Conservation (phyloP, 73 alveolate genomes). For the Breviolum minutum region DNA sequence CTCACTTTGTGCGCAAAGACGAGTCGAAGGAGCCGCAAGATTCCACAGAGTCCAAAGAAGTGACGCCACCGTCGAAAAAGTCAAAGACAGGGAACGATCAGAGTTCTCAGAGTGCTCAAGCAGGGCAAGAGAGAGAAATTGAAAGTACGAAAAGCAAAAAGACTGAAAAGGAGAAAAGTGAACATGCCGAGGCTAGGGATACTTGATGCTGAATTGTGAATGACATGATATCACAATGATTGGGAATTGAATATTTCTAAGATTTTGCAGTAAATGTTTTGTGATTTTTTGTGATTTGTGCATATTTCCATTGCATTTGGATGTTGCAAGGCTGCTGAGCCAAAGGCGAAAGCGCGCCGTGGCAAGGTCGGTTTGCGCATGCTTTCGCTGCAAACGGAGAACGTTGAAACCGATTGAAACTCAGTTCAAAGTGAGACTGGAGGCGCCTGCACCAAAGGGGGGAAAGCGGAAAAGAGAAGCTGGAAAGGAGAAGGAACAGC, state of each 20-base stretch:
- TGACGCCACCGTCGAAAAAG: not conserved
- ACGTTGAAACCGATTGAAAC: no score
- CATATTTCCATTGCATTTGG: no score
- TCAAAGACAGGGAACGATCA: not conserved
- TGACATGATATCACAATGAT: not conserved
- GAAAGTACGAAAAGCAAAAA: no score
- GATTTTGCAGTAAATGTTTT: no score
- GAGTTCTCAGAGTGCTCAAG: not conserved
- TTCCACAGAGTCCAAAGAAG: not conserved
- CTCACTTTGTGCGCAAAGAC: constrained; percentile 21
- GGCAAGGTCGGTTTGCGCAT: not conserved
- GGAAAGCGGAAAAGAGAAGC: constrained; percentile 41
- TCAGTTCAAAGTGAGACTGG: no score
- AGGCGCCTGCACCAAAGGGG: constrained; percentile 11
- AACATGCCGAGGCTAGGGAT: not conserved
- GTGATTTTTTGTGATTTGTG: not conserved
- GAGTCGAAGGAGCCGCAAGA: not conserved
- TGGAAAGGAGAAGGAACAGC: not conserved
- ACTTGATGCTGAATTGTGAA: not conserved
- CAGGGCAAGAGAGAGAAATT: not conserved
- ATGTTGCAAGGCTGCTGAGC: constrained; percentile 3
- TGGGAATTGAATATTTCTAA: not conserved
- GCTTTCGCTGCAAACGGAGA: no score
- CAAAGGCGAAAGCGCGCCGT: constrained; percentile 22
- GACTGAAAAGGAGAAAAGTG: not conserved